Evolutionary conservation across 495 filamentous ascomycete genomes (phyloP), one percentile per base, ranked within the genome.

Genomic region (Annulohypoxylon bovei): DNA sequence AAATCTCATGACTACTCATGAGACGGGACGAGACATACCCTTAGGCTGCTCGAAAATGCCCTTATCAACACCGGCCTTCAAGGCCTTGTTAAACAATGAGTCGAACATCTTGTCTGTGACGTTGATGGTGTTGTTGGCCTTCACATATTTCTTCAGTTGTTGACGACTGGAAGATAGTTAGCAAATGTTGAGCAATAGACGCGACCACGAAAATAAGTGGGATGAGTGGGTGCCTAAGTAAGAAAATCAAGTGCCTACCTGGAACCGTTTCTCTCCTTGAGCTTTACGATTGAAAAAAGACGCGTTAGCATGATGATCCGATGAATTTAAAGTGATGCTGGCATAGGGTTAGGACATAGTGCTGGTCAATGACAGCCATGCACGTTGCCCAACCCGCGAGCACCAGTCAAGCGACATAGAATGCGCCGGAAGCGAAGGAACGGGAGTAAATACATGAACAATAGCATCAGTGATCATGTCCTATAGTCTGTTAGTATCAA

Each of bases 91-190:
- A 89, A 99, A 93, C 74, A 95, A 90, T 69, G 88, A 87, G 78
- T 95, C 94, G 79, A 98, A 98, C 77, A 89, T 88, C 50, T 84
- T 84, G 74, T 91, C 89, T 33, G 83, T 86, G 57, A 88, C 87
- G 62, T 84, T 85, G 80, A 96, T 88, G 78, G 90, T 92, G 88
- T 98, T 97, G 91, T 99, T 98, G 74, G 92, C 89, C 80, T 88
- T 87, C 76, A 99, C 92, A 84, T 98, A 99, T 82, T 99, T 98
- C 91, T 98, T 98, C 79, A 99, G 89, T 27, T 92, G 91, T 80
- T 94, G 91, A 72, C 95, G 96, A 83, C 95, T 99, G 78, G 75
- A 54, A 39, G 44, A 52, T 42, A 56, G 77, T 82, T 75, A 83
- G 86, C 79, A 44, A 42, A n/a, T 12, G 9, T 50, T 37, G 28